Evolutionary conservation across 2,329 filamentous ascomycete species (phyloP).

Genomic region (Periconia sp.): DNA sequence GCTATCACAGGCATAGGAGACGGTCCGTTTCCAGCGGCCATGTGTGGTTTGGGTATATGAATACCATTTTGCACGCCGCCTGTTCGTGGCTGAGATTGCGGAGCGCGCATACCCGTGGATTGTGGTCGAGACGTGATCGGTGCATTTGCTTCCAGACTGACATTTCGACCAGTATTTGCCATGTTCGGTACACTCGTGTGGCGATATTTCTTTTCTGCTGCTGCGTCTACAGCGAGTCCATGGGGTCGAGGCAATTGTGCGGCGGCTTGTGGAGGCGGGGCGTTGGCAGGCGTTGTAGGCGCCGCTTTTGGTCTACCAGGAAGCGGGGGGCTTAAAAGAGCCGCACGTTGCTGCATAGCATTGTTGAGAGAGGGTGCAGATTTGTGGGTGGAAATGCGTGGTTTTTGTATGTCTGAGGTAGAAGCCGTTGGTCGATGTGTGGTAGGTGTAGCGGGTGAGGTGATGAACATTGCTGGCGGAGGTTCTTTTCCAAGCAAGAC

Average conservation of each 20-base stretch:
- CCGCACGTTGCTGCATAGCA: slow-evolving; percentile 6
- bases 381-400: slow-evolving; percentile 14
- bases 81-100: slow-evolving; percentile 6
- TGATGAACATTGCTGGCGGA: slow-evolving; percentile 28
- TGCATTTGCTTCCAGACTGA: slow-evolving; percentile 4
- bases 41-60: slow-evolving; percentile 5
- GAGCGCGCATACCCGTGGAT: not conserved
- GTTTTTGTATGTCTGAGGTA: slow-evolving; percentile 7
- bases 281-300: not conserved
- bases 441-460: slow-evolving; percentile 18
- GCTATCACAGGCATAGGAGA: not conserved
- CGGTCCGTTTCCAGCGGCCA: not conserved
- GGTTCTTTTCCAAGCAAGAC: slow-evolving; percentile 31
- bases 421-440: slow-evolving; percentile 8
- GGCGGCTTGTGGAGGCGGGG: not conserved
- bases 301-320: slow-evolving; percentile 14
- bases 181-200: slow-evolving; percentile 14
- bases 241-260: not conserved
- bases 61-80: slow-evolving; percentile 7
- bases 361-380: slow-evolving; percentile 20
- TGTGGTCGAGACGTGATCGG: slow-evolving; percentile 2
- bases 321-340: slow-evolving; percentile 17
- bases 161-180: slow-evolving; percentile 8
- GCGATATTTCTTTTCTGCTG: slow-evolving; percentile 17
- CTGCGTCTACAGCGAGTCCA: not conserved